Evolutionary conservation across 1,139 yeast genomes (phyloP), one percentile per base, ranked within the genome.

Genomic region (Scheffersomyces cryptocercus): DNA sequence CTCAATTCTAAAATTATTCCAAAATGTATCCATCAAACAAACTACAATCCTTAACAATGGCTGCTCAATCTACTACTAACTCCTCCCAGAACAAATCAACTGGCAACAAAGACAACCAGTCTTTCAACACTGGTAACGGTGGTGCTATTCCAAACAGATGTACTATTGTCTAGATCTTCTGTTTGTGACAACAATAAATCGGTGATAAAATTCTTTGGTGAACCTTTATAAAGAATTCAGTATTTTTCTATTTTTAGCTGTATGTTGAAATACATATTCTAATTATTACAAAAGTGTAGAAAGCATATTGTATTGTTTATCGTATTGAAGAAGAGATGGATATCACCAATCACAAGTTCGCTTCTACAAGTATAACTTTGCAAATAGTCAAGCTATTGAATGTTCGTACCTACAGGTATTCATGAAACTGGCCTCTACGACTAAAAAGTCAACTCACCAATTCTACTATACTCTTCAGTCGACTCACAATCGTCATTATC

Each of bases 61-160:
- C 35, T 31, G 35, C 35, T 31, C 35, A 31, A 31, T 31, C 35
- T 31, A 31, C 24, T 31, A 14, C 35, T 7, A 31, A 15, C 20
- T 31, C 35, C n/a, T 31, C 20, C 35, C 15, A 31, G 35, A 31
- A 31, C 35, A 15, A 31, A 14, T 7, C 35, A 1, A 11, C 35
- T 31, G 35, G 35, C 5, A 20, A 13, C n/a, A 31, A 31, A 13
- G 35, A 31, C 24, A 31, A 31, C 35, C n/a, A 11, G 35, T 14
- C n/a, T n/a, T 31, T 31, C 20, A 31, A 11, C 20, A 20, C 35
- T 31, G 15, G 24, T 14, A 31, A 31, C 24, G 35, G 35, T 31
- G 35, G 35, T 14, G 11, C 11, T 9, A 31, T 20, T 7, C 35
- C 35, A 31, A 31, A 31, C 20, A 31, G 35, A 31, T 31, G 35